Evolutionary conservation across 1,139 yeast species (phyloP).

Genomic region (Waltiozyma solani): DNA sequence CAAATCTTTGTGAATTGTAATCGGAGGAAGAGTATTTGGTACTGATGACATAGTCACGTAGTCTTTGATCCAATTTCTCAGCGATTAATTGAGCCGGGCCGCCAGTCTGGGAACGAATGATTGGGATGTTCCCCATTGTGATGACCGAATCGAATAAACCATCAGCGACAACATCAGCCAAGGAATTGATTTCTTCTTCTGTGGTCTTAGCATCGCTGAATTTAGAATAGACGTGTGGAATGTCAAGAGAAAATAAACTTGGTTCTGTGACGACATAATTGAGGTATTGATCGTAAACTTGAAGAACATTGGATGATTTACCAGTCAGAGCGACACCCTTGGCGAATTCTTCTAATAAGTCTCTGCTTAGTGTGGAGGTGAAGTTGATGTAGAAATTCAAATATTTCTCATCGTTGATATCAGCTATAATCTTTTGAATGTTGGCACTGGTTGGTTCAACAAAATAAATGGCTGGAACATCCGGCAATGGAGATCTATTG

Average conservation of each 20-base stretch:
- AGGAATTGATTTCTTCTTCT: slow-evolving; percentile 62
- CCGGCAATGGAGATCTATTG: slow-evolving; percentile 66
- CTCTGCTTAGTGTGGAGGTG: slow-evolving; percentile 69
- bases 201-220: slow-evolving; percentile 63
- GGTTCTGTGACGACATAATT: slow-evolving; percentile 92
- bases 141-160: slow-evolving; percentile 76
- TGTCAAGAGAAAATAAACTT: slow-evolving; percentile 72
- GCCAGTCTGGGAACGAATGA: slow-evolving; percentile 80
- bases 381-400: slow-evolving; percentile 78
- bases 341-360: slow-evolving; percentile 81
- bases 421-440: slow-evolving; percentile 56
- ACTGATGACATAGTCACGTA: slow-evolving; percentile 78
- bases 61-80: slow-evolving; percentile 67
- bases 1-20: slow-evolving; percentile 47
- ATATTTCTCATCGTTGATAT: slow-evolving; percentile 64
- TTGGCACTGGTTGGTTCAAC: slow-evolving; percentile 81
- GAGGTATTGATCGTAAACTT: slow-evolving; percentile 87
- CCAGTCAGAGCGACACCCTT: slow-evolving; percentile 67
- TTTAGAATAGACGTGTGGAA: slow-evolving; percentile 51
- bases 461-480: slow-evolving; percentile 90
- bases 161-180: slow-evolving; percentile 63
- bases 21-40: slow-evolving; percentile 30
- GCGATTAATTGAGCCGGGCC: slow-evolving; percentile 96
- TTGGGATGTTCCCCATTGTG: slow-evolving; percentile 74
- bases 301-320: slow-evolving; percentile 61